Evolutionary conservation across 352 stramenopile species (phyloP), one percentile per base, ranked within the genome.

Genomic region (Phytophthora vignae): DNA sequence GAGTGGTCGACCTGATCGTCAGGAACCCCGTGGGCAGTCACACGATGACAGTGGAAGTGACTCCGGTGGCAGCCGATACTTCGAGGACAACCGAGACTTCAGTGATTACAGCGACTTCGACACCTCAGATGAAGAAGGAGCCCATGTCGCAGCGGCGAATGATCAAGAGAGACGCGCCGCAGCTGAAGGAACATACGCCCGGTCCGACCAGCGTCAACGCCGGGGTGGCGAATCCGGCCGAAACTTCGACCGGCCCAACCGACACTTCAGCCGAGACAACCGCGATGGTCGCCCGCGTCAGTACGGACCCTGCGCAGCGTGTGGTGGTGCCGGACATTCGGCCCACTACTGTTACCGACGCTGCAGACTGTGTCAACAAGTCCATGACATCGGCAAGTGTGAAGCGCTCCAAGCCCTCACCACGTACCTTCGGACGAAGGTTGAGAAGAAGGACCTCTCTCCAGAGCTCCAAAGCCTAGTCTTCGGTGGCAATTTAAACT

Each of bases 281-380:
- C 6, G 40, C 11, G 17, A n/a, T n/a, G n/a, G 46, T 38, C 29
- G 49, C 1, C 21, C 44, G 2, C 49, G 22, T 0, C 31, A 67
- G 40, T 63, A 44, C 15, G 56, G 56, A 19, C 56, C 22, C 4
- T 54, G 56, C 19, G 56, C 56, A 19, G 56, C 36, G 1, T 63
- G 56, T 52, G 40, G 40, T 48, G 40, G 40, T 14, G 17, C 12
- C 12, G 42, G 22, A n/a, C 12, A 29, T 15, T 49, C 21, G 48
- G 56, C 57, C 19, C 53, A 25, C 59, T 36, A 58, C 14, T 52
- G 5, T n/a, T 55, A n/a, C 11, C 19, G 46, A 52, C 6, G 59
- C 29, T 14, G 46, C 22, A 4, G 33, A 52, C 19, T 66, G n/a
- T 22, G 59, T 19, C 40, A n/a, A 2, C 40, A 58, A 40, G n/a